A percentile compares a stretch with the other conserved stretches of the same genome.
These are phyloP conservation scores for Coniophora puteana DNA, from an alignment of 1,284 basidiomycete species.

Conservation along the genomic window DNA sequence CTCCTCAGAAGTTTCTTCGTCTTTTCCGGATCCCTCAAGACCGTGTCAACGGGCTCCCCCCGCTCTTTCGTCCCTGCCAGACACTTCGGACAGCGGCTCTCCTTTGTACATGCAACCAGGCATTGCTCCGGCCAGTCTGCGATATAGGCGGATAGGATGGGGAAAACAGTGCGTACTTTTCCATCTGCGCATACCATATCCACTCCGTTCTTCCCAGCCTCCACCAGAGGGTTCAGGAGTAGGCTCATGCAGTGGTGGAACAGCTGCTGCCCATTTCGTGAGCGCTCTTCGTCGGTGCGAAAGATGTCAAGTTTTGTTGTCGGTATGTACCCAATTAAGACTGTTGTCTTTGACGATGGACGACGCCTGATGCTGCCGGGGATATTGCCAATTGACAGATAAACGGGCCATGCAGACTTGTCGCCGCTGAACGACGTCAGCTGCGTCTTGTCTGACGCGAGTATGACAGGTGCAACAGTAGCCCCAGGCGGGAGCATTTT, in stretches of 20 bases:
- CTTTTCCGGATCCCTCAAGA: not conserved
- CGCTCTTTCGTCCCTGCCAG: conserved; percentile 8
- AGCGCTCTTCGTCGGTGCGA: conserved; percentile 8
- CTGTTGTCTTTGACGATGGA: conserved; percentile 12
- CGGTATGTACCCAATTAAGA: conserved; percentile 25
- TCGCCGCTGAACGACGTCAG: conserved; percentile 33
- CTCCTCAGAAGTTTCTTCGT: conserved; percentile 1
- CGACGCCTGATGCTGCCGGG: conserved; percentile 13
- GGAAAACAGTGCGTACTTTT: conserved; percentile 12
- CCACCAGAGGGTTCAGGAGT: conserved; percentile 15
- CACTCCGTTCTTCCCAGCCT: conserved; percentile 18
- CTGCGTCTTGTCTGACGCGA: conserved; percentile 37
- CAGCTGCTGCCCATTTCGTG: conserved; percentile 10
- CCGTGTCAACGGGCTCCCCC: conserved; percentile 3
- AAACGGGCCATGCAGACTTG: conserved; percentile 35
- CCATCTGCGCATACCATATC: conserved; percentile 19
- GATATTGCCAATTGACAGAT: conserved; percentile 38
- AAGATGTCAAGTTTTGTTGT: conserved; percentile 16
- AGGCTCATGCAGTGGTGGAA: conserved; percentile 24
- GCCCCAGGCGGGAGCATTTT: conserved; percentile 23
- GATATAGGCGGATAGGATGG: conserved; percentile 15
- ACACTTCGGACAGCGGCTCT: conserved; percentile 17
- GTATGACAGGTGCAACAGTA: conserved; percentile 32
- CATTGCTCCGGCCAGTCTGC: conserved; percentile 21
- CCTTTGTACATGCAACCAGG: conserved; percentile 18